These are phyloP conservation scores for Tolypocladium inflatum DNA, from an alignment of 2,329 filamentous ascomycete genomes.

Conservation along the genomic window DNA sequence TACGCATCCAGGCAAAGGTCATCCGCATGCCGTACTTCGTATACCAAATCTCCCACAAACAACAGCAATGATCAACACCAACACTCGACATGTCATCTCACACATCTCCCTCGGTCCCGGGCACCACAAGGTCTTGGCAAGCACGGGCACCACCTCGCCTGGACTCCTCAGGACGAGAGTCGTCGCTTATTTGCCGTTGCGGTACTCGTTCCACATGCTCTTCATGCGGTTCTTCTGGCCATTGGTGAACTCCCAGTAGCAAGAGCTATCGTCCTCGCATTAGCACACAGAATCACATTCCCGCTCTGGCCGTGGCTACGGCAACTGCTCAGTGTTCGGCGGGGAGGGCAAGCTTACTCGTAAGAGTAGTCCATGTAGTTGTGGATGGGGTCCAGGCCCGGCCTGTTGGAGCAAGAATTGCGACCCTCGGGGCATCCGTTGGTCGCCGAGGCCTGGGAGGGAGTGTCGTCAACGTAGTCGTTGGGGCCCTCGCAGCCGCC, in stretches of 20 bases:
- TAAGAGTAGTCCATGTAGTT: slow-evolving; percentile 32
- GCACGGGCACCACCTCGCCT: too few species aligned
- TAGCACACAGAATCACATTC: neutral
- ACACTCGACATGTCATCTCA: too few species aligned
- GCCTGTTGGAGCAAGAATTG: slow-evolving; percentile 21
- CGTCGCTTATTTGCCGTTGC: neutral
- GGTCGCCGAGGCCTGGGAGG: slow-evolving; percentile 21
- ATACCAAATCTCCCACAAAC: too few species aligned
- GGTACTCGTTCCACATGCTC: neutral
- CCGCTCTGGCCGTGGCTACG: too few species aligned
- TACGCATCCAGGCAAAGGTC: too few species aligned
- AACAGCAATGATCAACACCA: too few species aligned
- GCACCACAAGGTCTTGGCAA: too few species aligned
- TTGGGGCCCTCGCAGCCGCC: slow-evolving; percentile 26
- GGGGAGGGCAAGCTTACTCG: slow-evolving; percentile 23
- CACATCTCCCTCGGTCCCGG: too few species aligned
- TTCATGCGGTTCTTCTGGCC: neutral
- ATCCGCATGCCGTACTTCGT: too few species aligned
- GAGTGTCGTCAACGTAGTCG: slow-evolving; percentile 31
- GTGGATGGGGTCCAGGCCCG: slow-evolving; percentile 24
- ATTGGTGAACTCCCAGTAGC: neutral
- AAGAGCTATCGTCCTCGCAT: neutral
- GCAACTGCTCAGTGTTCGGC: too few species aligned
- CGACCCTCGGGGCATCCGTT: slow-evolving; percentile 26
- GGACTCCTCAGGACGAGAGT: neutral